Evolutionary conservation across 2,329 filamentous ascomycete genomes (phyloP).

Genomic region (Graphiopsis chlorocephala): DNA sequence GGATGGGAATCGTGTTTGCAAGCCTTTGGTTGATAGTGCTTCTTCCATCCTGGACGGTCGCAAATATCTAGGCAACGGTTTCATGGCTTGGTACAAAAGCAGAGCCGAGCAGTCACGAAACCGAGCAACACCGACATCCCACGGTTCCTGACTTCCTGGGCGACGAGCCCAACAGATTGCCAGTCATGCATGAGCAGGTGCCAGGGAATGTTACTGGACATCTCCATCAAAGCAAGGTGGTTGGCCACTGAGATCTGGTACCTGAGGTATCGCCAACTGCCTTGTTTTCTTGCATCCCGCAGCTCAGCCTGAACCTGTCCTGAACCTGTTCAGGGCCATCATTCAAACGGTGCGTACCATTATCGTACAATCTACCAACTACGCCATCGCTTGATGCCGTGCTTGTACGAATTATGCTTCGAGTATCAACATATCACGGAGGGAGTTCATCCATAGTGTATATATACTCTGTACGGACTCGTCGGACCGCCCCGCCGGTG

Average conservation of each 20-base stretch:
- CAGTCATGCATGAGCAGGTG: not conserved
- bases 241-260: not conserved
- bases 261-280: not conserved
- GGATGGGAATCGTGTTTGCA: not conserved
- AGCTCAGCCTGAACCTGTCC: not conserved
- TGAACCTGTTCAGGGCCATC: not conserved
- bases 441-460: not conserved
- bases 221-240: not conserved
- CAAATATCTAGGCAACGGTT: not conserved
- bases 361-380: not conserved
- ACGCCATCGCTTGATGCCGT: not conserved
- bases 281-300: not conserved
- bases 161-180: not conserved
- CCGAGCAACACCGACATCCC: slow-evolving; percentile 9
- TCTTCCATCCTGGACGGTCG: not conserved
- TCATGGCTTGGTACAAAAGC: not conserved
- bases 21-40: not conserved
- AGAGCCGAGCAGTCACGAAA: not conserved
- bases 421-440: not conserved
- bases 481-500: not conserved
- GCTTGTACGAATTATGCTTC: not conserved
- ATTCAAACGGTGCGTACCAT: not conserved
- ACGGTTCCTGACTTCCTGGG: not conserved
- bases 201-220: not conserved
- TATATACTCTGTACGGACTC: not conserved